phyloP scores from a whole-genome alignment of 371 early-diverging fungal genomes.

The Fennellomyces sp. region DNA sequence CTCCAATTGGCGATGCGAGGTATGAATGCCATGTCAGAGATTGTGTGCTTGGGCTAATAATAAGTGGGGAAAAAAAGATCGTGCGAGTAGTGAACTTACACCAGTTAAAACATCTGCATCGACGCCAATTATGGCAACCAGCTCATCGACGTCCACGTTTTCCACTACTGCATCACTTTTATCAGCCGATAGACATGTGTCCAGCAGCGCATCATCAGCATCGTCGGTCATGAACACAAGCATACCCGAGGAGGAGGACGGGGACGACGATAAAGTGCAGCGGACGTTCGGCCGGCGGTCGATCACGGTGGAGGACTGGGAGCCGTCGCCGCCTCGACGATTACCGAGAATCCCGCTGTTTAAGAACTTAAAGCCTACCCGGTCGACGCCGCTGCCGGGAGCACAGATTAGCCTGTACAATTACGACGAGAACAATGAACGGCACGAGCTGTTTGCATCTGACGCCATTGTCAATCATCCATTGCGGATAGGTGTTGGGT shows the following conservation, averaged over 20 bases:
- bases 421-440: constrained; percentile 19
- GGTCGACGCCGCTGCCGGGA: constrained; percentile 12
- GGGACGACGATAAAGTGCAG: not conserved
- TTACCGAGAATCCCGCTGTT: constrained; percentile 9
- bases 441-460: constrained; percentile 43
- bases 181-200: constrained; percentile 9
- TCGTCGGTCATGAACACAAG: constrained; percentile 9
- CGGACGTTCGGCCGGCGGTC: constrained; percentile 1
- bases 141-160: constrained; percentile 2
- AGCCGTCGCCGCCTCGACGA: not conserved
- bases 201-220: constrained; percentile 8
- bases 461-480: constrained; percentile 58
- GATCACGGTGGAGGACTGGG: not conserved
- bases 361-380: constrained; percentile 10
- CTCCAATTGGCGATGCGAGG: constrained; percentile 24
- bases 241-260: constrained; percentile 29
- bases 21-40: constrained; percentile 1
- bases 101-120: constrained; percentile 10
- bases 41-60: too few relatives aligned
- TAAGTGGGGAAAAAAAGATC: too few relatives aligned
- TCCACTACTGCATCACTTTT: not conserved
- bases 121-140: constrained; percentile 7
- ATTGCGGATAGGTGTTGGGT: constrained; percentile 44
- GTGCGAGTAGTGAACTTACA: not conserved
- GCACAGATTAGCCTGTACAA: constrained; percentile 42